phyloP scores from a whole-genome alignment of 345 rosid species.

The Streptanthus diversifolius region DNA sequence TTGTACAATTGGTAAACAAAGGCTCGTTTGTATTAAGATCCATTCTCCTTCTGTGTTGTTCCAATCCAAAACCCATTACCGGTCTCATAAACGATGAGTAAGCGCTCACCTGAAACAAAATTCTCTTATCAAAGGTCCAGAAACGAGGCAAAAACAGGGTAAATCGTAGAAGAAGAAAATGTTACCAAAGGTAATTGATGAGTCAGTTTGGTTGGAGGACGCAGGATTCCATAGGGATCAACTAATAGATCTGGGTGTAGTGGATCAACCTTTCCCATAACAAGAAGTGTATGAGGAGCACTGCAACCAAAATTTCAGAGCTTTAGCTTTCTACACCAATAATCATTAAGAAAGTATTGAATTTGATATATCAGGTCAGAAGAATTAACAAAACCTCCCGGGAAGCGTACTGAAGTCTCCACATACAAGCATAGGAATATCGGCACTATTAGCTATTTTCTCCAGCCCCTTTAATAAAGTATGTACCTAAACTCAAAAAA shows the following conservation, averaged over 20 bases:
- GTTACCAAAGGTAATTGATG: conserved; percentile 94
- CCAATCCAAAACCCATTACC: conserved; percentile 56
- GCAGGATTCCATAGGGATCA: conserved; percentile 85
- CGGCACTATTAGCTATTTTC: conserved; percentile 93
- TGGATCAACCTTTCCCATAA: conserved; percentile 85
- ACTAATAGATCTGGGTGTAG: conserved; percentile 67
- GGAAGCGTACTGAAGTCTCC: conserved; percentile 97
- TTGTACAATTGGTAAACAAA: conserved; percentile 84
- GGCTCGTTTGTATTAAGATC: conserved; percentile 86
- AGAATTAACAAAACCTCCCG: conserved; percentile 62
- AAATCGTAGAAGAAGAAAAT: neutral
- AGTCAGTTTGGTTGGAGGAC: conserved; percentile 74
- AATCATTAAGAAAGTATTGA: neutral
- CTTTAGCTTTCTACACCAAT: conserved; percentile 5
- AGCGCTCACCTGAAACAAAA: conserved; percentile 76
- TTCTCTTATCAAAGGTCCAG: conserved; percentile 11
- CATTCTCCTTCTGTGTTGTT: conserved; percentile 86
- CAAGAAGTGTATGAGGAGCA: conserved; percentile 95
- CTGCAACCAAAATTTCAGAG: conserved; percentile 42
- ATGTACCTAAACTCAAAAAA: conserved; percentile 59
- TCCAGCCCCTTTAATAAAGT: conserved; percentile 95
- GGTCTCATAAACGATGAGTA: conserved; percentile 82
- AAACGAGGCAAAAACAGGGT: neutral
- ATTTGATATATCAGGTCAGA: conserved; percentile 13
- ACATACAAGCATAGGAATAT: conserved; percentile 97